Conservation (phyloP, 768 basidiomycete species). For the Kwoniella heveanensis region DNA sequence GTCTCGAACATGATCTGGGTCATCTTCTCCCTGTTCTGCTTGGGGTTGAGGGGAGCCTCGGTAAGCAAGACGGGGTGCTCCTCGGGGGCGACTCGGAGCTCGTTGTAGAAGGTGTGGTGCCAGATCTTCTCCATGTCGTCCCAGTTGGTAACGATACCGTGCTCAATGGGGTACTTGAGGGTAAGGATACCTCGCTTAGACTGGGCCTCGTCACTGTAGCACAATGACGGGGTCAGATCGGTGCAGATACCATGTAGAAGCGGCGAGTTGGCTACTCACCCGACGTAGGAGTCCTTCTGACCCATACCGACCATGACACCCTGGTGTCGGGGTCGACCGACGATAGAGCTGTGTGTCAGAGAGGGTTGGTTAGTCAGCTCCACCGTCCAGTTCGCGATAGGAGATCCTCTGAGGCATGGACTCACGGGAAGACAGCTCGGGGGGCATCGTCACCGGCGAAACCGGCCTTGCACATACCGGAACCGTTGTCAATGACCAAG, state of each 20-base stretch:
- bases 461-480: slow-evolving; percentile 99
- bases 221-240: not conserved
- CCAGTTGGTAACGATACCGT: slow-evolving; percentile 97
- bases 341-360: slow-evolving; percentile 66
- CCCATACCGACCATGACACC: slow-evolving; percentile 98
- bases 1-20: slow-evolving; percentile 97
- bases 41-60: slow-evolving; percentile 89
- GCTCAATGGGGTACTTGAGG: slow-evolving; percentile 90
- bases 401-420: no score
- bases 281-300: slow-evolving; percentile 94
- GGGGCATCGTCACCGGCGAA: slow-evolving; percentile 80
- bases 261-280: slow-evolving; percentile 64
- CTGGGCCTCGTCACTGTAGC: slow-evolving; percentile 78
- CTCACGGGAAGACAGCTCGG: slow-evolving; percentile 93
- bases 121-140: slow-evolving; percentile 99
- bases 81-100: slow-evolving; percentile 88
- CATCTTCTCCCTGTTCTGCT: slow-evolving; percentile 86
- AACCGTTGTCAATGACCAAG: slow-evolving; percentile 60
- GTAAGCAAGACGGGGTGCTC: slow-evolving; percentile 90
- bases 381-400: no score
- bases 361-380: not conserved
- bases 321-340: slow-evolving; percentile 90
- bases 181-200: slow-evolving; percentile 93
- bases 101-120: slow-evolving; percentile 97
- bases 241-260: not conserved